Conservation (phyloP, 805 yeast genomes). For the Wickerhamomyces rabaulensis region DNA sequence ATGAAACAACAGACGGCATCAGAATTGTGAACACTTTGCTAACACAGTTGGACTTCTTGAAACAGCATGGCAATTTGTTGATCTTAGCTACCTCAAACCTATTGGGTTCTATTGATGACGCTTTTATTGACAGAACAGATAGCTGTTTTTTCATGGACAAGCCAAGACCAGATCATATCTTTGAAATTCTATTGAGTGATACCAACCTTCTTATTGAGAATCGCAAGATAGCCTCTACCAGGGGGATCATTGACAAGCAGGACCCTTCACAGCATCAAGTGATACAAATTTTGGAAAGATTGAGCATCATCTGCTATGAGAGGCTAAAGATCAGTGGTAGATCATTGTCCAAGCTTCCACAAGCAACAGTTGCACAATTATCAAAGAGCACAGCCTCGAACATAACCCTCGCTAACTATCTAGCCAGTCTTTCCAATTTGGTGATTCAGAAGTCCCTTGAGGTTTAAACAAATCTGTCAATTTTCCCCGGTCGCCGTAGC, state of each 20-base stretch:
- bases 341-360: conserved; percentile 5
- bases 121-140: conserved; percentile 41
- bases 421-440: background rate
- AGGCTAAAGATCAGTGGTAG: conserved; percentile 9
- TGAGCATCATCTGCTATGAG: conserved; percentile 5
- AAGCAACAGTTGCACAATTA: conserved; percentile 1
- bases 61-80: conserved; percentile 28
- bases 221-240: background rate
- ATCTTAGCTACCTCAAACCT: conserved; percentile 39
- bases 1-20: conserved; percentile 38
- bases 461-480: background rate
- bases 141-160: conserved; percentile 28
- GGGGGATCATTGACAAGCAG: background rate
- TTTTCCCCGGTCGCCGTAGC: background rate
- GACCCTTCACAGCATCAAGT: conserved; percentile 15
- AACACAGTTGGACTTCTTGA: conserved; percentile 36
- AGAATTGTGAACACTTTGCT: conserved; percentile 40
- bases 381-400: background rate
- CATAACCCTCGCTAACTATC: background rate
- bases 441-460: background rate
- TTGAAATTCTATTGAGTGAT: conserved; percentile 25
- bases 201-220: conserved; percentile 10
- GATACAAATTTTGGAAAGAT: background rate
- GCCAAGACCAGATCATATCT: conserved; percentile 29
- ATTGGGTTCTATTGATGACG: conserved; percentile 33